Conservation (phyloP, 2,329 filamentous ascomycete genomes). For the Sclerotinia nivalis region DNA sequence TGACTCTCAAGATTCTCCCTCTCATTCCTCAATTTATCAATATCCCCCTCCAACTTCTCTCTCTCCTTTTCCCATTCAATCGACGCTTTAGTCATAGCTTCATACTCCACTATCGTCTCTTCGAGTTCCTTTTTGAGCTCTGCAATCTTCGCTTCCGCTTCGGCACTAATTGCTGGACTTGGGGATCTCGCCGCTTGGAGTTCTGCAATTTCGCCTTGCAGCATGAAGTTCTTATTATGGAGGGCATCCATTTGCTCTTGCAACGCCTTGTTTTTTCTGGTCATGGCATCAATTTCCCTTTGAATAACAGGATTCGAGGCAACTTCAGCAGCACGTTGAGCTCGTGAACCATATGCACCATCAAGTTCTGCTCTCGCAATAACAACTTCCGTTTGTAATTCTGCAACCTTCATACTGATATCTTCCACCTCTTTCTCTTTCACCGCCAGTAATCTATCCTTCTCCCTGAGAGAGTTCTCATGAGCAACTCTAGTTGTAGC, state of each 20-base stretch:
- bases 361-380: conserved; percentile 89
- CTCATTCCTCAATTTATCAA: conserved; percentile 64
- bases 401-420: conserved; percentile 64
- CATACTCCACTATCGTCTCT: conserved; percentile 69
- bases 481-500: conserved; percentile 30
- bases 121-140: conserved; percentile 64
- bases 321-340: conserved; percentile 67
- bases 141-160: conserved; percentile 44
- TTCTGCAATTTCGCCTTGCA: conserved; percentile 23
- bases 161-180: conserved; percentile 25
- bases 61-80: conserved; percentile 73
- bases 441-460: conserved; percentile 38
- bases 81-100: conserved; percentile 67
- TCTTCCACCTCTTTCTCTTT: conserved; percentile 53
- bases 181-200: conserved; percentile 17
- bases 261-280: conserved; percentile 45
- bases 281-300: conserved; percentile 59
- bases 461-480: conserved; percentile 31
- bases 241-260: conserved; percentile 37
- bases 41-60: conserved; percentile 60
- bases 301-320: conserved; percentile 58
- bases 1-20: conserved; percentile 64
- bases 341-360: conserved; percentile 82
- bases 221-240: conserved; percentile 22
- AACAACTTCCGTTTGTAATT: conserved; percentile 77